These are phyloP conservation scores for Podosphaera leucotricha DNA, from an alignment of 2,329 filamentous ascomycete genomes.

Conservation along the genomic window DNA sequence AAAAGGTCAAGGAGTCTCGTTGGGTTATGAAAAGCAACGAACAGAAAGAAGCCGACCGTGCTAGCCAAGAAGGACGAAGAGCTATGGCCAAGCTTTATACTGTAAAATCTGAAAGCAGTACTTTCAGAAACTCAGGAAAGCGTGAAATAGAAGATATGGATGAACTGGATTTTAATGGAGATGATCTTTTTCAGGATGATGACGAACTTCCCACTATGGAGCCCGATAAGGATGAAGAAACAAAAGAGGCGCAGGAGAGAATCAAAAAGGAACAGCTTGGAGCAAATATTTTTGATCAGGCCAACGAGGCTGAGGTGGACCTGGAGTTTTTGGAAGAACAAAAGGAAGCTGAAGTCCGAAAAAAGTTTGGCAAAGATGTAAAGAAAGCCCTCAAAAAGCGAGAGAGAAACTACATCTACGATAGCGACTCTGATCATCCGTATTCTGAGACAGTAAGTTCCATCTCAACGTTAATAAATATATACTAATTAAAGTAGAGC, in stretches of 20 bases:
- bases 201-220: conserved; percentile 60
- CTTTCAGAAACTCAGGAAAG: conserved; percentile 34
- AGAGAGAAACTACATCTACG: conserved; percentile 72
- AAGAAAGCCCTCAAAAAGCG: conserved; percentile 64
- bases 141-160: conserved; percentile 46
- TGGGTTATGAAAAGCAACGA: conserved; percentile 55
- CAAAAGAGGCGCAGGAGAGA: conserved; percentile 45
- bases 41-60: conserved; percentile 30
- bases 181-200: conserved; percentile 65
- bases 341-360: conserved; percentile 44
- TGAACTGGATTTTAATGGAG: conserved; percentile 41
- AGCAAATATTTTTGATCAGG: conserved; percentile 59
- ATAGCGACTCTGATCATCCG: conserved; percentile 40
- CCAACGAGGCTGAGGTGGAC: conserved; percentile 47
- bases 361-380: conserved; percentile 50
- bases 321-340: conserved; percentile 46
- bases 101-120: conserved; percentile 46
- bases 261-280: conserved; percentile 64
- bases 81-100: conserved; percentile 24
- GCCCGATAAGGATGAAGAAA: conserved; percentile 57
- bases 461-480: conserved; percentile 3
- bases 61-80: conserved; percentile 29
- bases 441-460: conserved; percentile 27
- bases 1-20: conserved; percentile 50
- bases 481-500: conserved; percentile 19